Percentiles rank a stretch among this genome's conserved stretches.
Evolutionary conservation across 345 rosid genomes (phyloP).

Genomic region (Brassica incana): DNA sequence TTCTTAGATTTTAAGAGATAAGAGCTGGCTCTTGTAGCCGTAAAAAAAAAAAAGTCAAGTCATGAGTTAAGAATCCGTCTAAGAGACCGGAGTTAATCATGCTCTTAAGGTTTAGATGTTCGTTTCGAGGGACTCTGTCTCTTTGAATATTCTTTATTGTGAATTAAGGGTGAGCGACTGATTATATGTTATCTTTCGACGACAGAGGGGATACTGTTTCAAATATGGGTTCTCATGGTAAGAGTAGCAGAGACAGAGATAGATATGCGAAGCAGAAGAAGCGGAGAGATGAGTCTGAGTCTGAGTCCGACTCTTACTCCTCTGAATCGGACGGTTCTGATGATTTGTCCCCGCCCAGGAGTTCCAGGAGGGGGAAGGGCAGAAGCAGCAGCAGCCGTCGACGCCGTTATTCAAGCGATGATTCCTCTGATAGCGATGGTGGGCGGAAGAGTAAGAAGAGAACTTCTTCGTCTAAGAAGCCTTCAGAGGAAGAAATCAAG

Average conservation of each 20-base stretch:
- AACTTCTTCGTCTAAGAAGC: conserved; percentile 46
- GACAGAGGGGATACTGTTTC: conserved; percentile 1
- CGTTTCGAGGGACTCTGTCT: not conserved
- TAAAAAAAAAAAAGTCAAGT: too few relatives aligned
- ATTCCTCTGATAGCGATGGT: conserved; percentile 42
- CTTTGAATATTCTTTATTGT: not conserved
- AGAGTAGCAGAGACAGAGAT: conserved; percentile 35
- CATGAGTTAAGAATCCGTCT: too few relatives aligned
- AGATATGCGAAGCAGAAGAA: conserved; percentile 6
- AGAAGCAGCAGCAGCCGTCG: conserved; percentile 33
- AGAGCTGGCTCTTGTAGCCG: too few relatives aligned
- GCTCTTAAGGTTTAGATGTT: conserved; percentile 8
- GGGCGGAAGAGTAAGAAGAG: conserved; percentile 51
- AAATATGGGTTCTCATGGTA: conserved; percentile 29
- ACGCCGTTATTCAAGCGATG: conserved; percentile 25
- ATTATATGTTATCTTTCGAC: not conserved
- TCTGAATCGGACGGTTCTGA: conserved; percentile 36
- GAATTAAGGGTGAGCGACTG: not conserved
- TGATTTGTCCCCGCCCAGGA: conserved; percentile 37
- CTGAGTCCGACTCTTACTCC: conserved; percentile 41
- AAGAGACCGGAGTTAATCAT: too few relatives aligned
- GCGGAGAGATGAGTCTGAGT: conserved; percentile 37
- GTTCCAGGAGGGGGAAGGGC: conserved; percentile 44
- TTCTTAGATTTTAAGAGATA: too few relatives aligned
- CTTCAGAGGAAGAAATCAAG: conserved; percentile 62